These are phyloP conservation scores for Edaphochlamys debaryana DNA, from an alignment of 139 green algal species.

Conservation along the genomic window DNA sequence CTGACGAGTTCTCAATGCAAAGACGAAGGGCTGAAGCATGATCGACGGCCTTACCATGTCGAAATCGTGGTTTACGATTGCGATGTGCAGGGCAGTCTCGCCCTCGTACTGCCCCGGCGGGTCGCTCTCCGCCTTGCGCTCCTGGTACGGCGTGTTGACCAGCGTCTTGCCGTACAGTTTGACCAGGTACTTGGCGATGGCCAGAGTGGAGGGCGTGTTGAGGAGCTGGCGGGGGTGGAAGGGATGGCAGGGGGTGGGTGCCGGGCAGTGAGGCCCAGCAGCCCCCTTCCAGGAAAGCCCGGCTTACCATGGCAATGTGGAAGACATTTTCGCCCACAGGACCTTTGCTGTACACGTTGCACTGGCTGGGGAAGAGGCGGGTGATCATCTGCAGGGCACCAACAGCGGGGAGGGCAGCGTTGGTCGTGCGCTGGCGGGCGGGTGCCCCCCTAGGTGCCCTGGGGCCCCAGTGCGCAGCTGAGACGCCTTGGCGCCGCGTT, in stretches of 20 bases:
- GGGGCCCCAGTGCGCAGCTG: no score
- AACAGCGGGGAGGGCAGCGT: no score
- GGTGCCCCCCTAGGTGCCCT: no score
- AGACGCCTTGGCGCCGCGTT: no score
- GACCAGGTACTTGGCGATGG: conserved; percentile 71
- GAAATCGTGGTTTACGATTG: conserved; percentile 69
- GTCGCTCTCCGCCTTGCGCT: conserved; percentile 55
- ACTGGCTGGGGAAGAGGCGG: conserved; percentile 63
- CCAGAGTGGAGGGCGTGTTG: conserved; percentile 68
- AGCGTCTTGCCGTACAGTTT: conserved; percentile 66
- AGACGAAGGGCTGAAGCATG: neutral
- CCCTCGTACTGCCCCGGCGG: conserved; percentile 67
- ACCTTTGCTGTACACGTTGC: conserved; percentile 67
- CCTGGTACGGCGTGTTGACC: conserved; percentile 70
- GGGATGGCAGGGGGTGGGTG: no score
- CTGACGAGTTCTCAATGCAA: neutral
- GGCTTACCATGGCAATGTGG: conserved; percentile 53
- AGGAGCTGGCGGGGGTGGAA: conserved; percentile 71
- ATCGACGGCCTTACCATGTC: conserved; percentile 59
- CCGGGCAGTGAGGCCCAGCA: no score
- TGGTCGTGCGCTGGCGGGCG: no score
- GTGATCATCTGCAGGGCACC: conserved; percentile 66
- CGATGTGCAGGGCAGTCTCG: conserved; percentile 73
- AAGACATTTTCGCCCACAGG: conserved; percentile 73
- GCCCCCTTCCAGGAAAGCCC: no score